Evolutionary conservation across 1,284 basidiomycete genomes (phyloP), one percentile per base, ranked within the genome.

Genomic region (Melampsora americana): DNA sequence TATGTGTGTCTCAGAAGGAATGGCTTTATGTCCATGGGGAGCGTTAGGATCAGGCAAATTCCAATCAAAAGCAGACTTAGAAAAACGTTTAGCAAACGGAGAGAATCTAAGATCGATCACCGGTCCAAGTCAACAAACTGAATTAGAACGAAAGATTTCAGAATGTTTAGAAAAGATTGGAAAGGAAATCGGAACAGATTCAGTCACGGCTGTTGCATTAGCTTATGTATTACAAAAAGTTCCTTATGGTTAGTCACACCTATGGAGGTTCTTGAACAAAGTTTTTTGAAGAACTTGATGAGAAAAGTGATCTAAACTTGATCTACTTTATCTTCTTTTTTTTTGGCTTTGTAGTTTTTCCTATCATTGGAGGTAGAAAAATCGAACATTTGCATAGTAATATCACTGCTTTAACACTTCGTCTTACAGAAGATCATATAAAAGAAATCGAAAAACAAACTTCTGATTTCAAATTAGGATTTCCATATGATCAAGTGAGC

Each of bases 1-100:
- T 12, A 26, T 39, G n/a, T 67, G 65, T 44, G 2, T 46, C 74
- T 79, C 50, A 84, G 87, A 85, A 68, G 84, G 85, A 67, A 83
- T 85, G 83, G 84, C 86, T 0, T 81, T 88, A 0, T 84, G 85
- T 0, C 86, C 86, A 0, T 88, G 86, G 86, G 84, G 84, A 56
- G 86, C 87, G 0, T 81, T 89, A 16, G 87, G 84, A 0, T 83
- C 79, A 26, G 85, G 85, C 0, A 85, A 85, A 18, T 83, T 89
- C 71, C 84, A 78, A 80, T 1, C 78, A 77, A 11, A 78, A 78
- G 68, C 69, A 77, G 30, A 78, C 30, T 70, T 74, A 46, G 59
- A 39, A 50, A 60, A 66, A 50, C 26, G 62, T 39, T 2, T 20
- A 64, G 61, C 23, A 11, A 7, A 16, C 20, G 65, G 26, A 26